Evolutionary conservation across 139 green algal species (phyloP).

Genomic region (Coccomyxa sp.): DNA sequence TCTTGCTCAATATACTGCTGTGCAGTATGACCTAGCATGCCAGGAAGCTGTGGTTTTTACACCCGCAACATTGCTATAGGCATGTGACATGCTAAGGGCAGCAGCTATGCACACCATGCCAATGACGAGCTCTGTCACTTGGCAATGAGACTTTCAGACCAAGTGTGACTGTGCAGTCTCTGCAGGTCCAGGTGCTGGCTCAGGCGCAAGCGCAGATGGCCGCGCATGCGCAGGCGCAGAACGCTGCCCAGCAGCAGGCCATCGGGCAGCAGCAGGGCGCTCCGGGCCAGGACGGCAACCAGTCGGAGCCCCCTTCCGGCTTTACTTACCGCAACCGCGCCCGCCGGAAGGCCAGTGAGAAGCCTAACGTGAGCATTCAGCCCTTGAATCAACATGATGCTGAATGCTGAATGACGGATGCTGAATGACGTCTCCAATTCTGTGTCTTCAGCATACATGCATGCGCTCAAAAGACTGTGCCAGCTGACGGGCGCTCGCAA

Average conservation of each 20-base stretch:
- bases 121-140: no score
- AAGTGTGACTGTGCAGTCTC: background rate
- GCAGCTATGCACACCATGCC: no score
- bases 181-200: background rate
- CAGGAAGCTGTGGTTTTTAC: no score
- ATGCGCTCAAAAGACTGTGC: background rate
- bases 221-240: background rate
- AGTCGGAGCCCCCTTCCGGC: no score
- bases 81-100: no score
- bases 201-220: background rate
- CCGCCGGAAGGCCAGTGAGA: conserved; percentile 34
- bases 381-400: background rate
- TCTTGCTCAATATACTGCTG: no score
- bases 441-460: background rate
- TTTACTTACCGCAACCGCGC: conserved; percentile 16
- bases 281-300: background rate
- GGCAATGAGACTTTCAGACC: no score
- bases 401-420: no score
- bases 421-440: background rate
- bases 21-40: no score
- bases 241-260: conserved; percentile 2
- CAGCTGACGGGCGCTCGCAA: background rate
- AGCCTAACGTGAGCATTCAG: conserved; percentile 20
- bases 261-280: background rate
- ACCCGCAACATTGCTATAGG: no score